phyloP scores from a whole-genome alignment of 2,329 filamentous ascomycete species.

The Sporothrix euskadiensis region DNA sequence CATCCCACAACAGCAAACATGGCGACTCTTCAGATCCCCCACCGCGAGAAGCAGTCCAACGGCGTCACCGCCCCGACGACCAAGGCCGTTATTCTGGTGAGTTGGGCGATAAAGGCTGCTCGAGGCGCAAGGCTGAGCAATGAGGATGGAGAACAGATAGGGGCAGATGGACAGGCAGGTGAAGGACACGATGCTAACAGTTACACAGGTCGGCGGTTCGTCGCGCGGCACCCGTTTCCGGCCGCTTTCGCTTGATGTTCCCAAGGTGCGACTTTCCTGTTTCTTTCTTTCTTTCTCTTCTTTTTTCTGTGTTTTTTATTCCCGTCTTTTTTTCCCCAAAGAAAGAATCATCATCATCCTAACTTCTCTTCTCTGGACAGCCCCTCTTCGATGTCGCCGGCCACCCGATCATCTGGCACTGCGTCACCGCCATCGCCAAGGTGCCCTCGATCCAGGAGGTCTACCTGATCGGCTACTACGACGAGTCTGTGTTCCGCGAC shows the following conservation, averaged over 20 bases:
- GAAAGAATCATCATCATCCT: not conserved
- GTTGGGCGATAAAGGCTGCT: slow-evolving; percentile 34
- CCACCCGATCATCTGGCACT: slow-evolving; percentile 98
- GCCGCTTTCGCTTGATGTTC: slow-evolving; percentile 90
- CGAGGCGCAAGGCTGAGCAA: not conserved
- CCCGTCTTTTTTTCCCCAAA: too few relatives aligned
- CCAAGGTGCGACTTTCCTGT: slow-evolving; percentile 64
- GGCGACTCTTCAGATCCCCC: slow-evolving; percentile 57
- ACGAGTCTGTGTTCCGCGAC: slow-evolving; percentile 93
- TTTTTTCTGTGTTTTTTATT: not conserved
- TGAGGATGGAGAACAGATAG: not conserved
- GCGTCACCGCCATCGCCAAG: slow-evolving; percentile 85
- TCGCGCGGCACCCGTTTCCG: slow-evolving; percentile 95
- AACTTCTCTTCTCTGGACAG: slow-evolving; percentile 46
- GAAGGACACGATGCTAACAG: slow-evolving; percentile 32
- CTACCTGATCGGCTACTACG: slow-evolving; percentile 98
- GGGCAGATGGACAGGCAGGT: not conserved
- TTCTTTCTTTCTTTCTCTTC: not conserved
- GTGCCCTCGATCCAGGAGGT: slow-evolving; percentile 92
- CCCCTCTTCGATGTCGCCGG: slow-evolving; percentile 98
- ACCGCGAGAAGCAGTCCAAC: slow-evolving; percentile 53
- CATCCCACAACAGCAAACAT: slow-evolving; percentile 40
- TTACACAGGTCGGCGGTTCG: slow-evolving; percentile 79
- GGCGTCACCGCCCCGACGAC: slow-evolving; percentile 61
- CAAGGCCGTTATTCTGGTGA: slow-evolving; percentile 92